Evolutionary conservation across 805 yeast species (phyloP).

Genomic region (Myxozyma udenii): DNA sequence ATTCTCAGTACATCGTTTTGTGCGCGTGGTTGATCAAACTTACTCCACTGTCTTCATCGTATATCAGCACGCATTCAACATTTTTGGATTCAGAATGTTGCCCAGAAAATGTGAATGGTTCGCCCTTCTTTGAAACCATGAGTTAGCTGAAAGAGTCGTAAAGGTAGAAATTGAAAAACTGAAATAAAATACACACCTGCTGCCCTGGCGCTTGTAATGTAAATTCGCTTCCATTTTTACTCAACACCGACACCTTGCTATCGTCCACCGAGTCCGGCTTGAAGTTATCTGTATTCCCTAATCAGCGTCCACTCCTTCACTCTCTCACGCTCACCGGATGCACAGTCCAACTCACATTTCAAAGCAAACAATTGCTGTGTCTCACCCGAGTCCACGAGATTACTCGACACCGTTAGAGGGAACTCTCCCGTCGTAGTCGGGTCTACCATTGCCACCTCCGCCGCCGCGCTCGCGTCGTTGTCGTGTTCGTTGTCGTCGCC

Average conservation of each 20-base stretch:
- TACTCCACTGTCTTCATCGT: constrained; percentile 24
- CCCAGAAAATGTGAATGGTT: constrained; percentile 24
- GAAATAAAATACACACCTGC: constrained; percentile 11
- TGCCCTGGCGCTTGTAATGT: constrained; percentile 23
- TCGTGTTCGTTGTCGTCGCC: too few relatives aligned
- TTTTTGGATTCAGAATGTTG: constrained; percentile 21
- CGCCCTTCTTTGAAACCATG: constrained; percentile 7
- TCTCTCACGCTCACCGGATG: too few relatives aligned
- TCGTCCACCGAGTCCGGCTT: constrained; percentile 32
- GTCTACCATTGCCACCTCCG: constrained; percentile 17
- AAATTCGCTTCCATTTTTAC: constrained; percentile 22
- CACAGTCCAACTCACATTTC: constrained; percentile 15
- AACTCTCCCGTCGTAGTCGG: constrained; percentile 22
- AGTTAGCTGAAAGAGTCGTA: background rate
- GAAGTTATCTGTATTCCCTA: constrained; percentile 21
- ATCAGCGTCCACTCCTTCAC: background rate
- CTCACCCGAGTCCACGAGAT: constrained; percentile 2
- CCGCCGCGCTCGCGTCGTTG: too few relatives aligned
- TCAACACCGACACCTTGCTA: constrained; percentile 15
- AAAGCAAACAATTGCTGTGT: constrained; percentile 23
- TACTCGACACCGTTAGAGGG: constrained; percentile 15
- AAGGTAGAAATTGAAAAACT: background rate
- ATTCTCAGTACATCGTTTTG: background rate
- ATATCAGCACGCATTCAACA: constrained; percentile 28
- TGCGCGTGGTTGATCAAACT: background rate